Evolutionary conservation across 2,329 filamentous ascomycete genomes (phyloP).

Genomic region (Elsinoe ampelina): DNA sequence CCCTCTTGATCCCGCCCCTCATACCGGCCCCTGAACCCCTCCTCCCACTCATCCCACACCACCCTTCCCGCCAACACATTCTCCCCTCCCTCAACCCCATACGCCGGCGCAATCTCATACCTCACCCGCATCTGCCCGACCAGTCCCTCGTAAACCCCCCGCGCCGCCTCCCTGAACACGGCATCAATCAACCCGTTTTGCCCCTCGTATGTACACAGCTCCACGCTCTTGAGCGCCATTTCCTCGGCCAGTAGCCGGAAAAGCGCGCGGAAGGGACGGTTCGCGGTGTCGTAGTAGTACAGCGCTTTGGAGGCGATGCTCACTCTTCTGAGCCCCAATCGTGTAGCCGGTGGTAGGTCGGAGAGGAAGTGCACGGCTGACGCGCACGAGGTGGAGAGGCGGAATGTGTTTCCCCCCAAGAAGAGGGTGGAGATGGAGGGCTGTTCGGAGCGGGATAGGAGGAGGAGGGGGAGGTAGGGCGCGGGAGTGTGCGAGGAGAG

Average conservation of each 20-base stretch:
- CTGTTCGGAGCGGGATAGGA: not conserved
- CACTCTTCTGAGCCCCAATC: not conserved
- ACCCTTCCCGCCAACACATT: constrained; percentile 5
- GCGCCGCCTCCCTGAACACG: constrained; percentile 1
- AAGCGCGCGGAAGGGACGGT: not conserved
- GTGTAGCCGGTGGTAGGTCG: not conserved
- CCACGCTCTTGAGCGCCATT: not conserved
- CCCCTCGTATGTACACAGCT: constrained; percentile 4
- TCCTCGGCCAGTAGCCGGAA: not conserved
- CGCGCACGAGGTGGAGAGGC: constrained; percentile 3
- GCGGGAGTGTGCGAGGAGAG: not conserved
- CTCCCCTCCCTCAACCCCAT: constrained; percentile 6
- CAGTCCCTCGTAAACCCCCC: not conserved
- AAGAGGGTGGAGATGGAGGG: not conserved
- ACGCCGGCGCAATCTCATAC: constrained; percentile 9
- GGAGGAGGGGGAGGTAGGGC: not conserved
- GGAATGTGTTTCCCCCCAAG: not conserved
- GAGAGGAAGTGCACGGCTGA: constrained; percentile 1
- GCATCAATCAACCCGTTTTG: constrained; percentile 5
- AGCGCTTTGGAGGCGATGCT: constrained; percentile 2
- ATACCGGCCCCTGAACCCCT: not conserved
- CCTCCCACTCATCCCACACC: constrained; percentile 11
- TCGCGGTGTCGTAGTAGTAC: constrained; percentile 8
- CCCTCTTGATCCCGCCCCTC: not conserved
- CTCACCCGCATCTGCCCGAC: not conserved